Evolutionary conservation across 139 green algal species (phyloP).

Genomic region (Marvania coccoides): DNA sequence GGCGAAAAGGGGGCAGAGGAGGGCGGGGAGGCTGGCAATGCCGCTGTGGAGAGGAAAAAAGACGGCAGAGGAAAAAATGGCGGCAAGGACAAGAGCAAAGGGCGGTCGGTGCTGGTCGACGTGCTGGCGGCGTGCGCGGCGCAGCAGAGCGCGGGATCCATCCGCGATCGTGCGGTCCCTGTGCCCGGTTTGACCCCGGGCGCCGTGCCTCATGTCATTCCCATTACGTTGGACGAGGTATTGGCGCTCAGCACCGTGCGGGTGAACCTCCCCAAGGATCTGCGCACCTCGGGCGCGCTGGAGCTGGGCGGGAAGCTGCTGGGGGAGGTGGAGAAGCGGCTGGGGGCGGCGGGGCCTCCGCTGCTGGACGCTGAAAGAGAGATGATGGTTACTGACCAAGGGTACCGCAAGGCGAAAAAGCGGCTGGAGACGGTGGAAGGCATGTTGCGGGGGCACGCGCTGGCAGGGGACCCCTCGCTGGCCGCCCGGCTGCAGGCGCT

Average conservation of each 20-base stretch:
- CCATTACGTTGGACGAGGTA: slow-evolving; percentile 39
- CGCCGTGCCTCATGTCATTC: slow-evolving; percentile 43
- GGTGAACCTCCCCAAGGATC: slow-evolving; percentile 70
- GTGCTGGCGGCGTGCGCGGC: slow-evolving; percentile 54
- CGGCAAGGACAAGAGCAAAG: background rate
- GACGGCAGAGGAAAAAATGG: background rate
- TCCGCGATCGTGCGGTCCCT: slow-evolving; percentile 8
- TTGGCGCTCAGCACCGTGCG: slow-evolving; percentile 55
- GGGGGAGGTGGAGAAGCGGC: slow-evolving; percentile 32
- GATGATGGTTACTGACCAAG: slow-evolving; percentile 40
- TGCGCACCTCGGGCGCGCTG: slow-evolving; percentile 40
- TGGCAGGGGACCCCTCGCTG: slow-evolving; percentile 24
- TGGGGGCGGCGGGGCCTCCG: slow-evolving; percentile 19
- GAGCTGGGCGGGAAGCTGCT: slow-evolving; percentile 14
- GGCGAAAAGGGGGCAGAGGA: slow-evolving; percentile 4
- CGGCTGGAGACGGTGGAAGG: slow-evolving; percentile 44
- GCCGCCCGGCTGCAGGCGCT: slow-evolving; percentile 24
- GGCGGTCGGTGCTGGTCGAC: slow-evolving; percentile 63
- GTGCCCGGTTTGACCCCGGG: background rate
- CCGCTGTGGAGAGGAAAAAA: background rate
- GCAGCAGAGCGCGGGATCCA: background rate
- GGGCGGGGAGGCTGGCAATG: background rate
- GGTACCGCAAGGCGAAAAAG: slow-evolving; percentile 16
- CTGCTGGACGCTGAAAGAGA: slow-evolving; percentile 64
- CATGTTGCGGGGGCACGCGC: slow-evolving; percentile 33